A percentile compares a stretch with the other conserved stretches of the same genome.
Conservation (phyloP, 192 early-diverging fungal species). For the Phlyctochytrium planicorne region DNA sequence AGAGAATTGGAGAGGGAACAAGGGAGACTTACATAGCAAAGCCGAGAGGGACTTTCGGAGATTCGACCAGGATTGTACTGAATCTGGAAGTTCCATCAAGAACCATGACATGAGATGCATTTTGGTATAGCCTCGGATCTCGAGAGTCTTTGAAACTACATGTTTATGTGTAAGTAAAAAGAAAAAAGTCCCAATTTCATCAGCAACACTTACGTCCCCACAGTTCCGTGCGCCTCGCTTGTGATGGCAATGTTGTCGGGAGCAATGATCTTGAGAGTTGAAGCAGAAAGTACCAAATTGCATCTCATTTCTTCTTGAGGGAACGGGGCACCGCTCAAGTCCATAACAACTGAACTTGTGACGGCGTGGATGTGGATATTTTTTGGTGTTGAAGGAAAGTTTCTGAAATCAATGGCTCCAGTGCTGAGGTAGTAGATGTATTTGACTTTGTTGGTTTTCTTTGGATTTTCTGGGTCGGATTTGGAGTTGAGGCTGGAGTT, state of each 20-base stretch:
- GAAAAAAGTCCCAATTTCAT: neutral
- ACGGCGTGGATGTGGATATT: neutral
- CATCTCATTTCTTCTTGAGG: neutral
- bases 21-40: neutral
- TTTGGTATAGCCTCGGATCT: no score
- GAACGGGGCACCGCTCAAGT: neutral
- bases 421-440: neutral
- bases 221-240: neutral
- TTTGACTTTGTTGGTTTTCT: neutral
- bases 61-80: neutral
- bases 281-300: neutral
- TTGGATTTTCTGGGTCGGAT: neutral
- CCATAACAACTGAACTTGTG: neutral
- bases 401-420: neutral
- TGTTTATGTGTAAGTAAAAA: neutral
- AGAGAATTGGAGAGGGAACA: no score
- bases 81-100: neutral
- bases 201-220: neutral
- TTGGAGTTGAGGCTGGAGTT: neutral
- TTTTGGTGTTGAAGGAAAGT: neutral
- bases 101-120: neutral
- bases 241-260: neutral
- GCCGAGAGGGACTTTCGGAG: neutral
- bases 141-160: no score
- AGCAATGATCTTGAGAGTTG: neutral